These are phyloP conservation scores for Monoraphidium neglectum DNA, from an alignment of 139 green algal genomes.

Conservation along the genomic window DNA sequence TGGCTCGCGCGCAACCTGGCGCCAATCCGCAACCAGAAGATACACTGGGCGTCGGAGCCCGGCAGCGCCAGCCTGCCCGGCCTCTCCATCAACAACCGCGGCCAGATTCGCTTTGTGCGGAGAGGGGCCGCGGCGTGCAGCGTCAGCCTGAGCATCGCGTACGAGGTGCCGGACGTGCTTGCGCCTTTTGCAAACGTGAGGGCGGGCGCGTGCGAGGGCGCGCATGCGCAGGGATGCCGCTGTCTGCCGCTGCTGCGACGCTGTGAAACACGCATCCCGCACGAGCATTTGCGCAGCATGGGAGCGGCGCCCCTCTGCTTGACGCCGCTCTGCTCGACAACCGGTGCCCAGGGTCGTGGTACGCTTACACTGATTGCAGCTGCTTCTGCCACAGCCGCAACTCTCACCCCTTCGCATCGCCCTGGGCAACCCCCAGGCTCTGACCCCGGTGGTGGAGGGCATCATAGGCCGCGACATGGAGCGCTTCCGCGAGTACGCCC, in stretches of 20 bases:
- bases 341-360: too few species aligned
- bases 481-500: slow-evolving; percentile 59
- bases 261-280: too few species aligned
- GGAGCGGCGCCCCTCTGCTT: too few species aligned
- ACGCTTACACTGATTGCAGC: too few species aligned
- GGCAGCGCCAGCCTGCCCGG: slow-evolving; percentile 56
- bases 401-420: too few species aligned
- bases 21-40: slow-evolving; percentile 81
- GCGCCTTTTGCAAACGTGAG: slow-evolving; percentile 78
- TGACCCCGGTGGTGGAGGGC: slow-evolving; percentile 81
- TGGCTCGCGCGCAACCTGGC: slow-evolving; percentile 87
- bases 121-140: slow-evolving; percentile 44
- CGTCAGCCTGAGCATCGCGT: slow-evolving; percentile 87
- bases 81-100: slow-evolving; percentile 65
- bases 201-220: neutral
- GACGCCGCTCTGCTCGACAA: too few species aligned
- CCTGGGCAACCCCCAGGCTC: slow-evolving; percentile 41
- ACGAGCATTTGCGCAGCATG: too few species aligned
- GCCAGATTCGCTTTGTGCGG: slow-evolving; percentile 69
- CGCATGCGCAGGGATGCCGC: too few species aligned
- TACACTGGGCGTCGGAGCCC: slow-evolving; percentile 85
- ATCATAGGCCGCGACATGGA: slow-evolving; percentile 83
- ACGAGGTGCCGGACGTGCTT: slow-evolving; percentile 81
- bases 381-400: too few species aligned
- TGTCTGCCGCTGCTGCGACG: too few species aligned